Evolutionary conservation across 2,329 filamentous ascomycete genomes (phyloP).

Genomic region (Penicillium sp.): DNA sequence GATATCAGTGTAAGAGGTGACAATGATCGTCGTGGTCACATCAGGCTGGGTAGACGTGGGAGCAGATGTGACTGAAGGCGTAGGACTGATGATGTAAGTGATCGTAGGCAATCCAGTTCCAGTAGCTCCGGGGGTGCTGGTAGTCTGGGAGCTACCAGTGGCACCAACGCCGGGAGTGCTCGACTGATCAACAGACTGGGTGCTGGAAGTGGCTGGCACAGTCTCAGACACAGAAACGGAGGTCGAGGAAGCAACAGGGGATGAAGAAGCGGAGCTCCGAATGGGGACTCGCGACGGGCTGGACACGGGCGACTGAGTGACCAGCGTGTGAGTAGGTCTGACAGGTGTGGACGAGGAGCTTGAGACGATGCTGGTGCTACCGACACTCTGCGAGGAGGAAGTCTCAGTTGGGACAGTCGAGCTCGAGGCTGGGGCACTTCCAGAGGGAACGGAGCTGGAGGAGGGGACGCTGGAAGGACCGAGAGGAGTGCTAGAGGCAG

Average conservation of each 20-base stretch:
- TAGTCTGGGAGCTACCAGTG: slow-evolving; percentile 10
- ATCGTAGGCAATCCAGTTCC: slow-evolving; percentile 17
- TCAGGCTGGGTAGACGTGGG: slow-evolving; percentile 28
- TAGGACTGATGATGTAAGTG: slow-evolving; percentile 19
- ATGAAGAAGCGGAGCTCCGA: slow-evolving; percentile 10
- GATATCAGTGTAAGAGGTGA: slow-evolving; percentile 50
- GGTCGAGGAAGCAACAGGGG: neutral
- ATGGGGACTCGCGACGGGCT: neutral
- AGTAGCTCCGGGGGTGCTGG: slow-evolving; percentile 10
- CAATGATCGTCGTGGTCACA: slow-evolving; percentile 46
- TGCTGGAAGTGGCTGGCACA: neutral
- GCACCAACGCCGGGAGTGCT: neutral
- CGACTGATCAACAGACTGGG: neutral
- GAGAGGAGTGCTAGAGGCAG: neutral
- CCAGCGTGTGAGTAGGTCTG: neutral
- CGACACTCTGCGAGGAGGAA: slow-evolving; percentile 12
- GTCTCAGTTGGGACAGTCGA: slow-evolving; percentile 4
- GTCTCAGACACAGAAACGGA: neutral
- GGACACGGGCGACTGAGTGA: slow-evolving; percentile 1
- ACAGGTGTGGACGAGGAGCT: slow-evolving; percentile 12
- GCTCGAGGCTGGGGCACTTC: slow-evolving; percentile 5
- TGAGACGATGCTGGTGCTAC: slow-evolving; percentile 16
- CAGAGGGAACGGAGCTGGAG: neutral
- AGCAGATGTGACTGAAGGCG: slow-evolving; percentile 23
- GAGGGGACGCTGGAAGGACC: neutral